Conservation (phyloP, 116 monocot genomes). For the Zostera marina region DNA sequence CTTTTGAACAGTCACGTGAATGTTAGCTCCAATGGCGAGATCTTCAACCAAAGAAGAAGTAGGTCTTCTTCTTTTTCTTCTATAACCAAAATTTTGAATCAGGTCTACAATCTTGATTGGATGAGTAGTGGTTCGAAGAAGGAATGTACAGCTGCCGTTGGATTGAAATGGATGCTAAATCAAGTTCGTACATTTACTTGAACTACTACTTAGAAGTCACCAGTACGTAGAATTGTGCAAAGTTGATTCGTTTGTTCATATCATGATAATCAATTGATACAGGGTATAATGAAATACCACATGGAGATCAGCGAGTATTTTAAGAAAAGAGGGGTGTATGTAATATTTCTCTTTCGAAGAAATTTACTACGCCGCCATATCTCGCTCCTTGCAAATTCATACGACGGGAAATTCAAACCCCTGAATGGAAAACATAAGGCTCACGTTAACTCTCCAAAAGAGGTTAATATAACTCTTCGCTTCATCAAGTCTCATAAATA, state of each 20-base stretch:
- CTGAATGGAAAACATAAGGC: conserved; percentile 86
- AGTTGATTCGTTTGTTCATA: background rate
- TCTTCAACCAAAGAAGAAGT: conserved; percentile 40
- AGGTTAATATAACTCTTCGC: too few species aligned
- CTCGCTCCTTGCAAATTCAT: conserved; percentile 55
- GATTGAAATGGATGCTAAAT: conserved; percentile 88
- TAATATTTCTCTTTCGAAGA: conserved; percentile 74
- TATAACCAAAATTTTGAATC: conserved; percentile 28
- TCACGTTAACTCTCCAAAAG: conserved; percentile 75
- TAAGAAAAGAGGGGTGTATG: conserved; percentile 45
- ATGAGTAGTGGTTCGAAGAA: conserved; percentile 34
- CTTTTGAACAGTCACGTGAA: conserved; percentile 53
- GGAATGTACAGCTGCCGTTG: conserved; percentile 58
- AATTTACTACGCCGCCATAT: conserved; percentile 56
- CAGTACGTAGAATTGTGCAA: too few species aligned
- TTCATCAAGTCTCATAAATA: background rate
- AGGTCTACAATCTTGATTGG: conserved; percentile 46
- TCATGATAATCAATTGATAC: conserved; percentile 2
- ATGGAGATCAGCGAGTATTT: conserved; percentile 61
- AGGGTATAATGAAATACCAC: conserved; percentile 67
- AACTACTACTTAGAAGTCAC: too few species aligned
- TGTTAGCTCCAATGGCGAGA: conserved; percentile 61
- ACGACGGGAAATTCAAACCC: conserved; percentile 51
- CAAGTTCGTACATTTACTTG: conserved; percentile 25
- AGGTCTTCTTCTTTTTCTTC: conserved; percentile 28